Base-by-base conservation (phyloP, 176 grass and related monocot species). In the Oryza officinalis region DNA sequence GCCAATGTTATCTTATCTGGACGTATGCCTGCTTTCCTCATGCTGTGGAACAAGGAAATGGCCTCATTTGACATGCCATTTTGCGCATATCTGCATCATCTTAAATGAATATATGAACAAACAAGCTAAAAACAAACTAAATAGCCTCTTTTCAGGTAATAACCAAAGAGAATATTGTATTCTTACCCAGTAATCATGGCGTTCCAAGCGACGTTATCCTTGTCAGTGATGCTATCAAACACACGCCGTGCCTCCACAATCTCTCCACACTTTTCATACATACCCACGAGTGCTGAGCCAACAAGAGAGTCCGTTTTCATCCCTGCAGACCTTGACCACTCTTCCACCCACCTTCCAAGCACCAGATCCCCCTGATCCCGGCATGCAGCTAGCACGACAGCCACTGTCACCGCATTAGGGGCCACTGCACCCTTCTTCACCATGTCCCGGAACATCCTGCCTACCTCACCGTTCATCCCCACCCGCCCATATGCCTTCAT, bases 51-150 rank as follows among this genome's bases (percentile, higher is more conserved):
- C 37, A 98, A 79, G 41, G 77, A n/a, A 27, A 98, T 94, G 41
- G 95, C 95, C 86, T 98, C 91, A 72, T 90, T 89, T 52, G 95
- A 91, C 90, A 89, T 77, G 18, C 95, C 92, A 67, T 97, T 97
- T 71, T 97, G 92, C 3, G 90, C 88, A 37, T 97, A 97, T 78
- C 95, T 97, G 92, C 73, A 67, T 86, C 28, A 91, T 60, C 41
- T 73, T 52, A 88, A 40, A 78, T 6, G 43, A 73, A 69, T 69
- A 30, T 13, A 13, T 44, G 89, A 71, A 61, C 30, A 20, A 68
- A 26, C 14, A 86, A 11, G n/a, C 10, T 20, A 83, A 57, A 63
- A 11, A n/a, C 0, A 65, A 2, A 63, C 38, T 52, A 10, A 75
- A 4, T 13, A 52, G 20, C 30, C 25, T 35, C 0, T 25, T 32